phyloP scores from a whole-genome alignment of 345 rosid species.

The Erysimum cheiranthoides region DNA sequence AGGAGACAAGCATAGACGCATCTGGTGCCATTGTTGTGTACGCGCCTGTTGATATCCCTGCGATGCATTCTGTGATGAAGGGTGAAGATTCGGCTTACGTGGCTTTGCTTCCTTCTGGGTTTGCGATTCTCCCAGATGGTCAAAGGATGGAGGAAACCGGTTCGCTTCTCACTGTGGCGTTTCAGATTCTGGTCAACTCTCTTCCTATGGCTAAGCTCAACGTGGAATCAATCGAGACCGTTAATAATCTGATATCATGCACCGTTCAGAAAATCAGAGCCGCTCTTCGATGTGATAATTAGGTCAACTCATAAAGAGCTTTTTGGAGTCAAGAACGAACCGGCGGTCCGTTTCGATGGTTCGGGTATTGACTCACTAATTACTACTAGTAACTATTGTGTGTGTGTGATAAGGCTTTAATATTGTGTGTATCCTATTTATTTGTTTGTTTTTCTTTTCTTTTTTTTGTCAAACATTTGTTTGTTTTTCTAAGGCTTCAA shows the following conservation, averaged over 20 bases:
- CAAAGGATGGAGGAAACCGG: constrained; percentile 59
- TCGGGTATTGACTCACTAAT: constrained; percentile 37
- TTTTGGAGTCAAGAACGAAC: constrained; percentile 39
- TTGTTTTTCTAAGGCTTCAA: too few relatives aligned
- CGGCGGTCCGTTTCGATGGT: constrained; percentile 27
- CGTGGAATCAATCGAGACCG: constrained; percentile 96
- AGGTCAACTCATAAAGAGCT: not conserved
- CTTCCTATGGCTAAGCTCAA: constrained; percentile 89
- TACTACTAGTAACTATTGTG: not conserved
- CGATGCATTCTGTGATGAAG: constrained; percentile 94
- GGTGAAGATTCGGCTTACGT: constrained; percentile 97
- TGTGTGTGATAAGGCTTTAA: constrained; percentile 21
- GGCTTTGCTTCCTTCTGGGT: constrained; percentile 91
- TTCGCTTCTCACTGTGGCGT: constrained; percentile 91
- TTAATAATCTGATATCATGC: constrained; percentile 85
- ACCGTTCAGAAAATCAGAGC: constrained; percentile 95
- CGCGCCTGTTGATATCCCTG: constrained; percentile 96
- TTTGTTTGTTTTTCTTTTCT: too few relatives aligned
- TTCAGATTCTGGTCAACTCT: constrained; percentile 90
- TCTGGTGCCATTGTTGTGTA: constrained; percentile 93
- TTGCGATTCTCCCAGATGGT: constrained; percentile 70
- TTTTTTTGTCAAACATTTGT: too few relatives aligned
- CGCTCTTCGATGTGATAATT: constrained; percentile 72
- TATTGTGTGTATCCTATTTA: not conserved
- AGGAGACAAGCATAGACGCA: constrained; percentile 92